Evolutionary conservation across 768 basidiomycete genomes (phyloP).

Genomic region (Calocybe indica): DNA sequence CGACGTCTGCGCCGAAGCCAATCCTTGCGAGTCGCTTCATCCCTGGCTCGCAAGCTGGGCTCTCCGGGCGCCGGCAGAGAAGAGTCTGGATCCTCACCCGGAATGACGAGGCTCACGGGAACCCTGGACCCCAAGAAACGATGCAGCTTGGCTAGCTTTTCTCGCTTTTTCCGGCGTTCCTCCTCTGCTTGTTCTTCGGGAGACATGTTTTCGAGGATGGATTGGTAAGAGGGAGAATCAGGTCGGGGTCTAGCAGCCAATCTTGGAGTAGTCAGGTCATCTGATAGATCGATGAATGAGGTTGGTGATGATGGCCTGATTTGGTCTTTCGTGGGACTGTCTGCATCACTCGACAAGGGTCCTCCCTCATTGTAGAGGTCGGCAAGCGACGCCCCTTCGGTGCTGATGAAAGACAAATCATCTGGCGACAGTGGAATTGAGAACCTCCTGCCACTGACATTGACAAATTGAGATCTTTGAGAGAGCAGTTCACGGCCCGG

Average conservation of each 20-base stretch:
- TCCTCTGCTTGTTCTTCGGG: conserved; percentile 53
- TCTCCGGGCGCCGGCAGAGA: conserved; percentile 14
- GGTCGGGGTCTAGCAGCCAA: conserved; percentile 19
- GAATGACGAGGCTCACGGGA: conserved; percentile 62
- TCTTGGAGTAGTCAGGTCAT: conserved; percentile 35
- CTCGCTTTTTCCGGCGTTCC: conserved; percentile 62
- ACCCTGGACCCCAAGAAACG: conserved; percentile 83
- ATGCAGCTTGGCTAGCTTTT: conserved; percentile 75
- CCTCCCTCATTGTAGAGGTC: conserved; percentile 1
- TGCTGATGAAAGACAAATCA: conserved; percentile 30
- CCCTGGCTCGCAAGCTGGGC: conserved; percentile 21
- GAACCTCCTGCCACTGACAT: conserved; percentile 37
- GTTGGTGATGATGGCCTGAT: conserved; percentile 26
- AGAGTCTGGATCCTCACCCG: conserved; percentile 27
- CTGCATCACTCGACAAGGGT: conserved; percentile 12
- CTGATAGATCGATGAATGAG: conserved; percentile 67
- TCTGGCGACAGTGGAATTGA: conserved; percentile 50
- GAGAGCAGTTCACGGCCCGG: conserved; percentile 3
- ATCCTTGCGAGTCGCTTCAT: conserved; percentile 24
- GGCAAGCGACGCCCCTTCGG: conserved; percentile 11
- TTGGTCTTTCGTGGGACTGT: conserved; percentile 15
- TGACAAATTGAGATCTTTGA: conserved; percentile 28
- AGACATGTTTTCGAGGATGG: conserved; percentile 42
- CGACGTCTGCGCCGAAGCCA: conserved; percentile 49
- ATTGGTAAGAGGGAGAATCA: conserved; percentile 35